Evolutionary conservation across 768 basidiomycete species (phyloP), one percentile per base, ranked within the genome.

Genomic region (Pleurotus giganteus): DNA sequence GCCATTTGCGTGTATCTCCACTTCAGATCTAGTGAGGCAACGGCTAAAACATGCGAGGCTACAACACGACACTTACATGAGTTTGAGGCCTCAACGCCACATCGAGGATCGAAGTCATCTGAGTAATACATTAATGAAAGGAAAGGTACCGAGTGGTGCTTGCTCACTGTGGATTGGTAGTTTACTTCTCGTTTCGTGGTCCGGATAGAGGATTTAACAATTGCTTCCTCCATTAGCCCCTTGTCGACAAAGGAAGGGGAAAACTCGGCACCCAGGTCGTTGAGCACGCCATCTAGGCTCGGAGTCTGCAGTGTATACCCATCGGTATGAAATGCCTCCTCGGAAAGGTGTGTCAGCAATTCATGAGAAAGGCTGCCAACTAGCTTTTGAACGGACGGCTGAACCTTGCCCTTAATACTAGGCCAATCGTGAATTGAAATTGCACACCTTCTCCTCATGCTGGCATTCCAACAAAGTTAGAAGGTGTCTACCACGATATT

Each of bases 1-100:
- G 89, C 86, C 61, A 84, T 84, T 74, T 91, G 85, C 0, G 85
- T 75, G 66, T 92, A 92, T 71, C 89, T 78, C 90, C 90, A 92
- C 90, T 92, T 60, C n/a, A 63, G 55, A 55, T 27, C 37, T 42
- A 44, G 34, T 36, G 21, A 41, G 56, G 53, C 46, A 44, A 31
- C 57, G 41, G 56, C 42, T 27, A 27, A 49, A 21, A 21, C 55
- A 45, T 21, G 46, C 55, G 54, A 53, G 24, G 41, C 36, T 41
- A 39, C 21, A 11, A 29, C 56, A 63, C 34, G 60, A 61, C 19
- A 68, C 85, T 57, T 71, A 90, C 91, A 69, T 93, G 90, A 45
- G 89, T 90, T 17, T 78, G 77, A 8, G 87, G 76, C 58, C 78
- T 74, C 55, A 68, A 63, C 19, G 86, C 88, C 62, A 89, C 67